Evolutionary conservation across 2,329 filamentous ascomycete species (phyloP).

Genomic region (Colletotrichum sp.): DNA sequence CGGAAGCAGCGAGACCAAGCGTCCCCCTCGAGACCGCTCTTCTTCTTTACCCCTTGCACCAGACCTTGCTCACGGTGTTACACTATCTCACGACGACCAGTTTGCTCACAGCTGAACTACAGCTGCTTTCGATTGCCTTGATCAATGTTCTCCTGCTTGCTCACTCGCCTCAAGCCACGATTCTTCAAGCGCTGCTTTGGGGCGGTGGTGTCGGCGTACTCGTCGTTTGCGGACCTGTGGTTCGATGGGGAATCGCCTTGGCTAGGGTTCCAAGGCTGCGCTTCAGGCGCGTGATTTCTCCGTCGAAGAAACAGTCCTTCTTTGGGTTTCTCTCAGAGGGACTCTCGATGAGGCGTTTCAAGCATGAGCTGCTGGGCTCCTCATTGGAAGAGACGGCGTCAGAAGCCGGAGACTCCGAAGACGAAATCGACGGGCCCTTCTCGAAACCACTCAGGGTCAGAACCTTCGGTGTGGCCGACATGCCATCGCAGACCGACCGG

Average conservation of each 20-base stretch:
- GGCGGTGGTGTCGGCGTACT: conserved; percentile 80
- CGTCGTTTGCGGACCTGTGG: conserved; percentile 72
- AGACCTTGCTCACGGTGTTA: conserved; percentile 74
- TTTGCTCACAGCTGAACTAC: conserved; percentile 83
- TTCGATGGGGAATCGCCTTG: conserved; percentile 83
- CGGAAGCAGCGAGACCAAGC: conserved; percentile 25
- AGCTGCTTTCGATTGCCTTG: conserved; percentile 81
- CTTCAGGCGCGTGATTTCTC: conserved; percentile 64
- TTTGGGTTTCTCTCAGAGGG: conserved; percentile 44
- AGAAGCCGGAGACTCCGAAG: conserved; percentile 32
- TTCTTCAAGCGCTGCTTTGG: conserved; percentile 87
- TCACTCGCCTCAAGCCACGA: conserved; percentile 80
- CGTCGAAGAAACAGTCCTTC: conserved; percentile 36
- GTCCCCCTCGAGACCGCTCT: conserved; percentile 63
- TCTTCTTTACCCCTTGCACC: conserved; percentile 83
- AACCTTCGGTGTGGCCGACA: conserved; percentile 29
- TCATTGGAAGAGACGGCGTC: conserved; percentile 34
- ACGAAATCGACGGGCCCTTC: conserved; percentile 24
- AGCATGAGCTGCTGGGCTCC: conserved; percentile 37
- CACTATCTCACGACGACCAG: conserved; percentile 88
- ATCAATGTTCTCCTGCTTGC: conserved; percentile 83
- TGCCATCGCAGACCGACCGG: background rate
- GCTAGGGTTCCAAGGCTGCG: conserved; percentile 92
- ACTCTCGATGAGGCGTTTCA: conserved; percentile 53
- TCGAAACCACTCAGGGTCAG: conserved; percentile 25